Conservation (phyloP, 108 stramenopile genomes). For the Stephanodiscus minutulus region DNA sequence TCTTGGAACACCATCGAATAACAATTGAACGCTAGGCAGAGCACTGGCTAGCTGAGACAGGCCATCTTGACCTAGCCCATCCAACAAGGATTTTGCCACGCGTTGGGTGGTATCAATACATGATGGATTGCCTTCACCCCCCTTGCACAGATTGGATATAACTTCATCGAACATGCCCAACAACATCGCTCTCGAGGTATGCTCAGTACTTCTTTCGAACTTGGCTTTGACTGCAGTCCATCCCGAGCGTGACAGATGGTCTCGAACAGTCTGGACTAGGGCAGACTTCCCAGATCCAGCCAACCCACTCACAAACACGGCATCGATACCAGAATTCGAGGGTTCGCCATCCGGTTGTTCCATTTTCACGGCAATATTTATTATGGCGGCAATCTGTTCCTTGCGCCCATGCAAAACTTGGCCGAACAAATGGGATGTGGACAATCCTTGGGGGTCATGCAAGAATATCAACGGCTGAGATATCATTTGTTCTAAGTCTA, state of each 20-base stretch:
- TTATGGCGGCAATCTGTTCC: constrained; percentile 5
- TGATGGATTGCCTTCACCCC: background rate
- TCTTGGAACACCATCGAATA: background rate
- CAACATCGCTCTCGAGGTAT: background rate
- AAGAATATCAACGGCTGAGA: constrained; percentile 2
- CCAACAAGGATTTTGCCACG: background rate
- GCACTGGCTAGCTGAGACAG: background rate
- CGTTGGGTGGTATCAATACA: background rate
- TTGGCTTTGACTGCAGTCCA: background rate
- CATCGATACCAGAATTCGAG: background rate
- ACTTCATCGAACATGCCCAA: background rate
- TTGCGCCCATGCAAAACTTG: constrained; percentile 8
- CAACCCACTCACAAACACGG: constrained; percentile 2
- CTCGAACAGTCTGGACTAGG: constrained; percentile 2
- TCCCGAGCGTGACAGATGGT: background rate
- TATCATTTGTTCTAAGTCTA: constrained; percentile 22
- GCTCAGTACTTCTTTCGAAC: background rate
- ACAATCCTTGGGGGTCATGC: constrained; percentile 1
- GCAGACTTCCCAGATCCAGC: constrained; percentile 3
- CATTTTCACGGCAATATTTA: background rate
- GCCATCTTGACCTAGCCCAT: background rate
- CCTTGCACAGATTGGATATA: background rate
- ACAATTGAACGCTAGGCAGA: background rate
- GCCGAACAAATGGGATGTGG: constrained; percentile 10
- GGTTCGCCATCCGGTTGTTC: no score